A percentile compares a stretch with the other conserved stretches of the same genome.
Conservation (phyloP, 352 stramenopile species). For the Globisporangium cederbergense region DNA sequence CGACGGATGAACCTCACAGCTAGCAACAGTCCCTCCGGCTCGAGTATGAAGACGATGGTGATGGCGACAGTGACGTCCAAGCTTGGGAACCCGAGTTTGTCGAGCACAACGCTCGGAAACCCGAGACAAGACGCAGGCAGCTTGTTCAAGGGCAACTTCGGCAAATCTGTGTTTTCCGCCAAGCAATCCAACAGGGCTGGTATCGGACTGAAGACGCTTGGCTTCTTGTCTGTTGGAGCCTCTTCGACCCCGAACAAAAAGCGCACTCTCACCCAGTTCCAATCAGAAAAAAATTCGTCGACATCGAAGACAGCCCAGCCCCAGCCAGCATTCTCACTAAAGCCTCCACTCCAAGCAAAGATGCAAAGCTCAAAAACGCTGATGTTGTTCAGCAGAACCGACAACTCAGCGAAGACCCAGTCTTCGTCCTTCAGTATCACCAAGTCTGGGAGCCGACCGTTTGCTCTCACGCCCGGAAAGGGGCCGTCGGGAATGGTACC, state of each 20-base stretch:
- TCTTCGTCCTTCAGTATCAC: neutral
- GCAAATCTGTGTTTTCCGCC: neutral
- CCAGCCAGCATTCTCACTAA: neutral
- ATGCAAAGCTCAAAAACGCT: neutral
- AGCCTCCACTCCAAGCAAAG: constrained; percentile 7
- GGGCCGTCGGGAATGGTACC: neutral
- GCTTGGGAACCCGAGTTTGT: neutral
- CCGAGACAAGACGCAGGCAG: neutral
- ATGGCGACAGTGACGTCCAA: neutral
- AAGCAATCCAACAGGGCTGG: neutral
- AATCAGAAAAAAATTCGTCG: constrained; percentile 2
- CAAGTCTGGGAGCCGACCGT: neutral
- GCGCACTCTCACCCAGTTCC: constrained; percentile 16
- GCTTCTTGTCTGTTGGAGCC: neutral
- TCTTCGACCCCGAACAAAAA: constrained; percentile 8
- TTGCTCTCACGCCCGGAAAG: neutral
- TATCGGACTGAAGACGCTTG: neutral
- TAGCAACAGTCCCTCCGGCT: neutral
- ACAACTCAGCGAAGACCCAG: neutral
- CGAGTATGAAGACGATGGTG: neutral
- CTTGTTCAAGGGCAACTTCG: neutral
- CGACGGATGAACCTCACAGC: neutral
- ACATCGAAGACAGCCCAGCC: constrained; percentile 1
- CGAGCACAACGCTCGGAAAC: neutral
- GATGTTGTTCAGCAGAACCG: neutral